Conservation (phyloP, 768 basidiomycete species). For the Panaeolus cyanescens region DNA sequence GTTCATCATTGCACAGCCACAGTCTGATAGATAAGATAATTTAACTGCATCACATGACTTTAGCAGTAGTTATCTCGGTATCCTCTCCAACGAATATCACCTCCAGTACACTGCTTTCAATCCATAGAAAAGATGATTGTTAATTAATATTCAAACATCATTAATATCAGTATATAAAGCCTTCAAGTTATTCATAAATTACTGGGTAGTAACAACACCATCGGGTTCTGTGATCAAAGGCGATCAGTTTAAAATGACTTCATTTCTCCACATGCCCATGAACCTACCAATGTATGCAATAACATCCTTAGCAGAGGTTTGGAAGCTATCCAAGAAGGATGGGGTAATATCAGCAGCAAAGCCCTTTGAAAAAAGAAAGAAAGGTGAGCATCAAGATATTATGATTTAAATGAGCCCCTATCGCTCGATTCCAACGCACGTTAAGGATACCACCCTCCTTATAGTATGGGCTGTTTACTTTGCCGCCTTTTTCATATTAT, state of each 20-base stretch:
- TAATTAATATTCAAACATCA: too few species aligned
- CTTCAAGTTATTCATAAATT: neutral
- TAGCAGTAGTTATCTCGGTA: too few species aligned
- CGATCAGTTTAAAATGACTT: neutral
- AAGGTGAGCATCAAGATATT: neutral
- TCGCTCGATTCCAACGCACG: neutral
- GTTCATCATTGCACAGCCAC: neutral
- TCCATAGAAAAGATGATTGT: too few species aligned
- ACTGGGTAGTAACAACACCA: constrained; percentile 21
- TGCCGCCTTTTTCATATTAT: constrained; percentile 1
- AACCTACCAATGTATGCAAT: constrained; percentile 20
- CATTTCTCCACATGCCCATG: neutral
- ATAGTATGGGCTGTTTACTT: constrained; percentile 2
- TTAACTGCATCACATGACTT: neutral
- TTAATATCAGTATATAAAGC: neutral
- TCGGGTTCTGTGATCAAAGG: constrained; percentile 18
- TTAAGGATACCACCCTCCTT: constrained; percentile 3
- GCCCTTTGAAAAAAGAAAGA: constrained; percentile 8
- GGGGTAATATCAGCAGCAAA: constrained; percentile 22
- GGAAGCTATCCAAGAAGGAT: constrained; percentile 13
- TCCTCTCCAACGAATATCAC: too few species aligned
- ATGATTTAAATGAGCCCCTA: neutral
- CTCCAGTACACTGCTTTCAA: too few species aligned
- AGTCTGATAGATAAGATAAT: neutral
- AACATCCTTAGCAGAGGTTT: constrained; percentile 9